Evolutionary conservation across 2,329 filamentous ascomycete species (phyloP).

Genomic region (Fusarium falciforme): DNA sequence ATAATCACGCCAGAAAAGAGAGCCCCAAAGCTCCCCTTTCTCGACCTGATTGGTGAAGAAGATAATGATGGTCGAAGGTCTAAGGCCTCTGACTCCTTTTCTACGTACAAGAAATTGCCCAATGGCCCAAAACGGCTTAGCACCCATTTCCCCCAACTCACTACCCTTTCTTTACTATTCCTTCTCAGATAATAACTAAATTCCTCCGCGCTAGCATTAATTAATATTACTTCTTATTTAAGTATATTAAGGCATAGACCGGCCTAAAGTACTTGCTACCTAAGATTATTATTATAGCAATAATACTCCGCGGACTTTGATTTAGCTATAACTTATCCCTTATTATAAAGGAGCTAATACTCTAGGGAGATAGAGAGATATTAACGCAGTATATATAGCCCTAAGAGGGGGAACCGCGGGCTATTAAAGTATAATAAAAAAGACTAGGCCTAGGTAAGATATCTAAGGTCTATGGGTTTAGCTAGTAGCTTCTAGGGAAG

Average conservation of each 20-base stretch:
- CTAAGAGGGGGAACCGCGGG: background rate
- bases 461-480: background rate
- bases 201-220: background rate
- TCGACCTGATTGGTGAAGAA: too few species aligned
- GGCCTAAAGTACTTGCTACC: background rate
- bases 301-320: background rate
- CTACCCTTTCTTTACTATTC: background rate
- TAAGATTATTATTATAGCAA: background rate
- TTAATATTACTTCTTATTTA: conserved; percentile 1
- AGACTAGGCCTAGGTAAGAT: background rate
- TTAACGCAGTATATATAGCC: background rate
- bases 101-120: too few species aligned
- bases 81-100: too few species aligned
- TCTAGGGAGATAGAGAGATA: background rate
- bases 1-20: too few species aligned
- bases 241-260: background rate
- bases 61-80: too few species aligned
- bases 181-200: background rate
- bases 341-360: background rate
- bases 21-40: too few species aligned
- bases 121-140: too few species aligned
- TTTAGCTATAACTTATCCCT: background rate
- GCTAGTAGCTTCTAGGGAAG: background rate
- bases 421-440: background rate
- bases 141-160: too few species aligned